These are phyloP conservation scores for Sclerotinia glacialis DNA, from an alignment of 2,329 filamentous ascomycete genomes.

Conservation along the genomic window DNA sequence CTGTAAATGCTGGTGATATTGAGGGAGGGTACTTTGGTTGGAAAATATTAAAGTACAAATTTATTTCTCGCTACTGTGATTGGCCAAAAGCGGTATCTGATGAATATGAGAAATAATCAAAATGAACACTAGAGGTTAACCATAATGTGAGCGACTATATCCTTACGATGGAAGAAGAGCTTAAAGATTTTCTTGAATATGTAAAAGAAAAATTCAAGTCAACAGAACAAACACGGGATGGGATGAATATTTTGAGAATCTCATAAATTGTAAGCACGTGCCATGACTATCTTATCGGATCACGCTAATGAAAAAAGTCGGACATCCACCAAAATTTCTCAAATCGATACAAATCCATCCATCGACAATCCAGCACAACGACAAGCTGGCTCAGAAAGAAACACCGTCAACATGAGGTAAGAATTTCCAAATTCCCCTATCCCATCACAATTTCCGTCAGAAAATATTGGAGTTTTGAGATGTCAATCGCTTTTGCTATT, in stretches of 20 bases:
- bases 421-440: not conserved
- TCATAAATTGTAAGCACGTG: constrained; percentile 14
- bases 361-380: constrained; percentile 18
- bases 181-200: not conserved
- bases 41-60: constrained; percentile 19
- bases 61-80: constrained; percentile 12
- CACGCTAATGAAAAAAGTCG: constrained; percentile 22
- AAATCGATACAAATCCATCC: constrained; percentile 7
- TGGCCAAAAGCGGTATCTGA: constrained; percentile 4
- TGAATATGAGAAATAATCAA: constrained; percentile 2
- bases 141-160: not conserved
- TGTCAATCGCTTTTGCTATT: not conserved
- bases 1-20: not conserved
- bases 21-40: not conserved
- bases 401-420: constrained; percentile 23
- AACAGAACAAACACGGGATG: constrained; percentile 1
- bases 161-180: not conserved
- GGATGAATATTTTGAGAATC: not conserved
- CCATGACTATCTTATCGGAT: constrained; percentile 21
- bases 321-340: constrained; percentile 22
- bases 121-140: not conserved
- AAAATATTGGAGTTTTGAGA: not conserved
- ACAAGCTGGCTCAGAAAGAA: constrained; percentile 18
- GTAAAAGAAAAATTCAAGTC: not conserved
- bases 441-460: no score